A percentile compares a stretch with the other conserved stretches of the same genome.
Conservation (phyloP, 345 rosid genomes). For the Rhodamnia argentea region DNA sequence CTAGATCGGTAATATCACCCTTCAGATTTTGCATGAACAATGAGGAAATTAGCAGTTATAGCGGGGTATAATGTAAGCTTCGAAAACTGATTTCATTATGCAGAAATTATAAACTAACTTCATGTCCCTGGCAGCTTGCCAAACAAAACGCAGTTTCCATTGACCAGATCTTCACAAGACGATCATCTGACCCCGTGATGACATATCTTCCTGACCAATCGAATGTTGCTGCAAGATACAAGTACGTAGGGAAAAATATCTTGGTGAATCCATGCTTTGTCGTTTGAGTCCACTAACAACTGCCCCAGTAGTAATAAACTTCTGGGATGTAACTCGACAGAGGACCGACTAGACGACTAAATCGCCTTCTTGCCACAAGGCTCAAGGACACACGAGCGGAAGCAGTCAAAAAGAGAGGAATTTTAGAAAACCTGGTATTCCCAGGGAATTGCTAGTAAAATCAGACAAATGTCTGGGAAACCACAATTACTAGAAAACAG, state of each 20-base stretch:
- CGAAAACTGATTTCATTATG: background rate
- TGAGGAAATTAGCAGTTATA: background rate
- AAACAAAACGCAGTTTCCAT: constrained; percentile 99
- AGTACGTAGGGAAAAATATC: background rate
- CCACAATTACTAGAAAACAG: background rate
- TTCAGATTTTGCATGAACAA: constrained; percentile 13
- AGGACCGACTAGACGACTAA: background rate
- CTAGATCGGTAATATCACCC: constrained; percentile 99
- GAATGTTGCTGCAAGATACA: constrained; percentile 65
- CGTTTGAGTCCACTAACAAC: background rate
- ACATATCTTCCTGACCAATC: constrained; percentile 95
- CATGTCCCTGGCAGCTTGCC: constrained; percentile 99
- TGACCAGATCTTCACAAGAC: constrained; percentile 98
- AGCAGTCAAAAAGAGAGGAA: background rate
- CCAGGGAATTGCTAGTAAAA: background rate
- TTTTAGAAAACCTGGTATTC: background rate
- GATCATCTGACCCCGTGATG: constrained; percentile 96
- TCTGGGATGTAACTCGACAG: background rate
- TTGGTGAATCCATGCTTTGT: background rate
- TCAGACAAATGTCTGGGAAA: background rate
- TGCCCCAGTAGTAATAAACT: background rate
- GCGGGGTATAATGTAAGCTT: background rate
- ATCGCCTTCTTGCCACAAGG: background rate
- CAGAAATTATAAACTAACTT: constrained; percentile 46
- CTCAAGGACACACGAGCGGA: background rate